These are phyloP conservation scores for Aureobasidium pullulans DNA, from an alignment of 2,329 filamentous ascomycete species.

Conservation along the genomic window DNA sequence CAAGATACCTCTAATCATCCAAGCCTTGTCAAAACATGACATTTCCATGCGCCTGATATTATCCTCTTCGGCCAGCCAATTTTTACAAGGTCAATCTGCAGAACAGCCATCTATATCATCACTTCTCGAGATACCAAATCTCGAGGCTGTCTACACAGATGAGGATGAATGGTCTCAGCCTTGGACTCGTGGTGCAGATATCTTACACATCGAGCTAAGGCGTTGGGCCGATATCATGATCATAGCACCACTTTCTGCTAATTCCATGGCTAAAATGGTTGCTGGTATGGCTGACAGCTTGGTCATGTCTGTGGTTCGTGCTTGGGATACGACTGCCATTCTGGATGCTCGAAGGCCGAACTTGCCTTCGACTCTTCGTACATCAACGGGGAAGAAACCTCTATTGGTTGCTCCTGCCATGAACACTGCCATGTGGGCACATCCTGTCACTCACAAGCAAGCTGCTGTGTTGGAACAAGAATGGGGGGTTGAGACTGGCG, in stretches of 20 bases:
- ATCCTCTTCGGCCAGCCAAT: constrained; percentile 64
- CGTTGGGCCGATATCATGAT: constrained; percentile 75
- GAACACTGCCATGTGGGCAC: constrained; percentile 87
- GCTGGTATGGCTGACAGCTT: constrained; percentile 73
- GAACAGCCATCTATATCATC: constrained; percentile 67
- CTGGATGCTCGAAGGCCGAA: constrained; percentile 39
- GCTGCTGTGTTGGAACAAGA: constrained; percentile 62
- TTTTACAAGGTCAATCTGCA: constrained; percentile 64
- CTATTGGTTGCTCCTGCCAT: constrained; percentile 76
- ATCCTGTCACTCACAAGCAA: constrained; percentile 72
- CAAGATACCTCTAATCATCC: constrained; percentile 52
- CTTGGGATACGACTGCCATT: constrained; percentile 73
- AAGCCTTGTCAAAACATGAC: constrained; percentile 46
- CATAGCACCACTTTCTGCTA: constrained; percentile 75
- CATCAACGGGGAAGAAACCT: constrained; percentile 45
- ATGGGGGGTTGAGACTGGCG: constrained; percentile 52
- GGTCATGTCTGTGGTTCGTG: constrained; percentile 64
- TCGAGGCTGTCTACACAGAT: constrained; percentile 76
- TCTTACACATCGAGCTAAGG: constrained; percentile 84
- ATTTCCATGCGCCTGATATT: constrained; percentile 82
- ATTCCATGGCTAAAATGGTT: constrained; percentile 76
- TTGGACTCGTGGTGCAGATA: constrained; percentile 71
- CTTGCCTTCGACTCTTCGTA: constrained; percentile 16
- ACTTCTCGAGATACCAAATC: constrained; percentile 56
- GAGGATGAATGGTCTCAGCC: constrained; percentile 76